Conservation (phyloP, 1,284 basidiomycete genomes). For the Fistulinella cinereoalba region DNA sequence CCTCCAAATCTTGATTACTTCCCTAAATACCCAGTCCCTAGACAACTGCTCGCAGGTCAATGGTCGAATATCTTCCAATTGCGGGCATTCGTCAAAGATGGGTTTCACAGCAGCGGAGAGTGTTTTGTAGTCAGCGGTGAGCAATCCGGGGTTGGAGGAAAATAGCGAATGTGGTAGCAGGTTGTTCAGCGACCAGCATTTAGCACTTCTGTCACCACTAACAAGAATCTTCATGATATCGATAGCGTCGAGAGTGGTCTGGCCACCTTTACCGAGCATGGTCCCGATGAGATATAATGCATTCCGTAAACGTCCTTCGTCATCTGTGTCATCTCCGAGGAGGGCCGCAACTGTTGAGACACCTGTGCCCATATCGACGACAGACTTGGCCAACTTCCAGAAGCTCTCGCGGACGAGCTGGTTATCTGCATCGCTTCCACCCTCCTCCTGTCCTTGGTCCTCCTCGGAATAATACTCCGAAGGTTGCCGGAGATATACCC, state of each 20-base stretch:
- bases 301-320: conserved; percentile 41
- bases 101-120: conserved; percentile 47
- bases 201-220: conserved; percentile 30
- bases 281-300: conserved; percentile 46
- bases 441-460: conserved; percentile 38
- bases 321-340: conserved; percentile 40
- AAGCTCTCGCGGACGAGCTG: conserved; percentile 38
- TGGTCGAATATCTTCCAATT: conserved; percentile 49
- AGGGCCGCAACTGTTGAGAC: conserved; percentile 53
- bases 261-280: conserved; percentile 55
- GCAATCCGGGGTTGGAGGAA: conserved; percentile 54
- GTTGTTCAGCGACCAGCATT: conserved; percentile 45
- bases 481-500: conserved; percentile 61
- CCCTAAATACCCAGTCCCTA: conserved; percentile 51
- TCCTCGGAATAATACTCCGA: conserved; percentile 34
- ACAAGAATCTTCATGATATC: conserved; percentile 52
- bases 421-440: conserved; percentile 26
- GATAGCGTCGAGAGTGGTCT: conserved; percentile 51
- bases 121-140: conserved; percentile 54
- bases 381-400: conserved; percentile 50
- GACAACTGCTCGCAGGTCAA: conserved; percentile 56
- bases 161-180: conserved; percentile 57
- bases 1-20: conserved; percentile 56
- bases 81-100: conserved; percentile 51
- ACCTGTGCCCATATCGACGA: conserved; percentile 62